Evolutionary conservation across 1,139 yeast species (phyloP), one percentile per base, ranked within the genome.

Genomic region (Ogataea hybrid): DNA sequence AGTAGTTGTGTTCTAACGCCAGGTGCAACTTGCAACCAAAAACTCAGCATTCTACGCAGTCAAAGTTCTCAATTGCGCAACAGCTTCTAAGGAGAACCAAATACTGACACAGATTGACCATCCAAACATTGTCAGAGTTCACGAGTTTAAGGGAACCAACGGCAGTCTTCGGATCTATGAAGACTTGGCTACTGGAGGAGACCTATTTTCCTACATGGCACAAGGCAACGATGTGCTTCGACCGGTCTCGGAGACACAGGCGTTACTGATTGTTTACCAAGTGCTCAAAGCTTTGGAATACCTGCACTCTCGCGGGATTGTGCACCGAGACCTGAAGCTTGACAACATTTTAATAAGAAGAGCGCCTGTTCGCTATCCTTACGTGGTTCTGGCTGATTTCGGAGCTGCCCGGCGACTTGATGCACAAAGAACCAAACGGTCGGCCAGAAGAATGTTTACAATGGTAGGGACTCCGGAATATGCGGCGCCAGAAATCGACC

Each of bases 111-210:
- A 81, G 47, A 71, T 92, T 44, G 77, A 81, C 37, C 97, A 92
- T 65, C 96, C 97, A 10, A 90, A 92, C 63, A 88, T 92, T 54
- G 94, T 92, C 39, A 77, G 79, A 47, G 69, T 92, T 43, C 64
- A 73, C 43, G 71, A 46, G 14, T 65, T 71, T 0, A 54, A 70
- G 51, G 57, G 70, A 49, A 42, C 65, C 34, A 39, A 69, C 37
- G 53, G 72, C 11, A 46, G 17, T 1, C 31, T 72, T 2, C 72
- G 69, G 41, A 69, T 79, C 8, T 75, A 75, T 49, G 77, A 78
- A 53, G 81, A 77, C 49, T 35, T 58, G 17, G 61, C 61, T 6
- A 51, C 62, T 73, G 88, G 88, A 1, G 88, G 88, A 0, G 89
- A 82, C 52, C 59, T 81, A 12, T 80, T 80, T 49, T 78, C 85